phyloP scores from a whole-genome alignment of 768 basidiomycete species.

The Dentipellis fragilis region DNA sequence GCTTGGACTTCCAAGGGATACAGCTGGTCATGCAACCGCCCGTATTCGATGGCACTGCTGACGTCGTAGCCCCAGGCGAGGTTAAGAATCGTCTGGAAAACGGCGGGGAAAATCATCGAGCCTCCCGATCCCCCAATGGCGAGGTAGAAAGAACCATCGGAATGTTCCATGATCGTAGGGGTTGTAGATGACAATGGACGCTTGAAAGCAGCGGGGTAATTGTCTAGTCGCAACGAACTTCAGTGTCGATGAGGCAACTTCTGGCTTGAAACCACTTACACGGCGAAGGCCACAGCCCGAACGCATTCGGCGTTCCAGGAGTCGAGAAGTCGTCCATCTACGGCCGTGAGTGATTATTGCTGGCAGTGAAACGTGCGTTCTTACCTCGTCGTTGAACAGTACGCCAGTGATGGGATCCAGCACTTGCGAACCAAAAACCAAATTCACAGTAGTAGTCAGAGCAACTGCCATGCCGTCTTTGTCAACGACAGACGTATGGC shows the following conservation, averaged over 20 bases:
- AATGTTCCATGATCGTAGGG: conserved; percentile 72
- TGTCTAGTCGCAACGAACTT: conserved; percentile 37
- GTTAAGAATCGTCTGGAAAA: conserved; percentile 75
- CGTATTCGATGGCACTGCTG: conserved; percentile 73
- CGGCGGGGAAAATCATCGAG: conserved; percentile 68
- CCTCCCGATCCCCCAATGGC: conserved; percentile 85
- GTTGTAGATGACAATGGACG: conserved; percentile 81
- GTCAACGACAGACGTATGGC: conserved; percentile 80
- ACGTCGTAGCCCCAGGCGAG: conserved; percentile 76
- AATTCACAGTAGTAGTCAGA: conserved; percentile 83
- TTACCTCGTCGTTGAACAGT: conserved; percentile 79
- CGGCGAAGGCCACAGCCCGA: conserved; percentile 74
- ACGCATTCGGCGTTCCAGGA: conserved; percentile 75
- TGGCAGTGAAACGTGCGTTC: too few relatives aligned
- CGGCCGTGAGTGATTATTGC: not conserved
- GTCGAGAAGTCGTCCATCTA: conserved; percentile 90
- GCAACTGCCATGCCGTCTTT: conserved; percentile 78
- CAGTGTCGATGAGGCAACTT: conserved; percentile 3
- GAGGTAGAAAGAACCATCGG: conserved; percentile 62
- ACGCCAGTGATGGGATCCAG: conserved; percentile 83
- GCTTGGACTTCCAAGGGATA: conserved; percentile 53
- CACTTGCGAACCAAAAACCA: conserved; percentile 82
- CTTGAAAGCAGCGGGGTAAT: conserved; percentile 83
- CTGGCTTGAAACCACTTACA: conserved; percentile 25
- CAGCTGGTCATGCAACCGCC: conserved; percentile 81